Conservation (phyloP, 768 basidiomycete genomes). For the Boletellus ananas region DNA sequence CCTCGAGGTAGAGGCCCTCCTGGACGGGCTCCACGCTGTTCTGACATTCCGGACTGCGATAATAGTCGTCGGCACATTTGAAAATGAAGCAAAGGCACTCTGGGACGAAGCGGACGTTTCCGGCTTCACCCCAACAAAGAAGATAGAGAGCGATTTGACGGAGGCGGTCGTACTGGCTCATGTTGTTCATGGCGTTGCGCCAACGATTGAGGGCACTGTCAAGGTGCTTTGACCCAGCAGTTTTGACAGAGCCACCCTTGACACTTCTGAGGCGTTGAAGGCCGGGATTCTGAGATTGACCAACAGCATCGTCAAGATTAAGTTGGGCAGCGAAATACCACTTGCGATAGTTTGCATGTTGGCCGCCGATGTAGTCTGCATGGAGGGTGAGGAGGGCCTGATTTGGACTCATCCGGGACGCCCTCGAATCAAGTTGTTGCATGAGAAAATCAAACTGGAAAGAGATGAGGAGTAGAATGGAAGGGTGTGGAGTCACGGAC, state of each 20-base stretch:
- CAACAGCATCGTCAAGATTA: slow-evolving; percentile 98
- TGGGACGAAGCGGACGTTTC: slow-evolving; percentile 94
- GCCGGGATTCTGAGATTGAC: slow-evolving; percentile 90
- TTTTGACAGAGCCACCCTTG: slow-evolving; percentile 52
- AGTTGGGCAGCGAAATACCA: slow-evolving; percentile 99
- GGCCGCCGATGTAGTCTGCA: slow-evolving; percentile 98
- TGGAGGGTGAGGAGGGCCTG: slow-evolving; percentile 96
- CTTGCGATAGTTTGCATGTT: slow-evolving; percentile 98
- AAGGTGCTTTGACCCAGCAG: slow-evolving; percentile 70
- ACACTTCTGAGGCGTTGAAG: slow-evolving; percentile 85
- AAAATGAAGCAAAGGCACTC: slow-evolving; percentile 99
- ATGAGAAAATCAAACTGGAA: slow-evolving; percentile 92
- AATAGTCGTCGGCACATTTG: slow-evolving; percentile 99
- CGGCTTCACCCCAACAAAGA: slow-evolving; percentile 97
- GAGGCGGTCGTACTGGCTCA: slow-evolving; percentile 97
- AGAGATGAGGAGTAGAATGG: slow-evolving; percentile 8
- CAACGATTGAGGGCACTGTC: slow-evolving; percentile 92
- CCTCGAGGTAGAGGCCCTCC: slow-evolving; percentile 89
- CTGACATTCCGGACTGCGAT: slow-evolving; percentile 97
- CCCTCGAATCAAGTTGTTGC: slow-evolving; percentile 95
- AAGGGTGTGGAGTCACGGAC: slow-evolving; percentile 35
- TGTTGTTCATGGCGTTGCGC: slow-evolving; percentile 98
- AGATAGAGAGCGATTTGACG: slow-evolving; percentile 95
- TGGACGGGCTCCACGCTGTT: slow-evolving; percentile 89
- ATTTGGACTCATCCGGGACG: slow-evolving; percentile 97